These are phyloP conservation scores for Fomitopsis palustris DNA, from an alignment of 1,284 basidiomycete genomes.

Conservation along the genomic window DNA sequence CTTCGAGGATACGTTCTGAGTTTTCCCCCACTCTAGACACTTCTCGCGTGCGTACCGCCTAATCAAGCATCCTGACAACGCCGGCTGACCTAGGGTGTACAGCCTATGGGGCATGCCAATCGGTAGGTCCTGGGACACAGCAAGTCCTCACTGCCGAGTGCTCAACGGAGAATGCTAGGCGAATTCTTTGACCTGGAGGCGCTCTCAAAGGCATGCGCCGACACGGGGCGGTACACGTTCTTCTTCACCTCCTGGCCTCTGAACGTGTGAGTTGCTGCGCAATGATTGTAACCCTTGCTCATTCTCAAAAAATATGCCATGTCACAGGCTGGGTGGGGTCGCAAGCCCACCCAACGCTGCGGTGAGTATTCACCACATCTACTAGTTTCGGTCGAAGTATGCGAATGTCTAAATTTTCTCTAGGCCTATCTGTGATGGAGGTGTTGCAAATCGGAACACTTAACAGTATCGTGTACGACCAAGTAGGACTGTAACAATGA, in stretches of 20 bases:
- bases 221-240: conserved; percentile 61
- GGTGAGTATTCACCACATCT: conserved; percentile 46
- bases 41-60: conserved; percentile 47
- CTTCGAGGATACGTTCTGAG: no score
- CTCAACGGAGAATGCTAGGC: conserved; percentile 30
- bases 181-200: conserved; percentile 70
- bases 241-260: conserved; percentile 75
- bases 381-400: neutral
- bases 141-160: neutral
- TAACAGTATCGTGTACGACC: no score
- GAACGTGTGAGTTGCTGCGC: conserved; percentile 43
- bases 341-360: conserved; percentile 70
- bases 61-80: neutral
- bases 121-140: conserved; percentile 33
- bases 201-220: conserved; percentile 52
- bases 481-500: no score
- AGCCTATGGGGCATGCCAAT: conserved; percentile 74
- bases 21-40: conserved; percentile 39
- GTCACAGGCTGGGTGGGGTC: conserved; percentile 55
- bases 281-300: neutral
- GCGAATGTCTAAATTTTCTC: neutral
- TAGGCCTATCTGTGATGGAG: conserved; percentile 7
- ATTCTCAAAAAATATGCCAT: neutral
- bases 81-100: conserved; percentile 1
- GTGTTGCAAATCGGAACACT: no score